Conservation (phyloP, 2,329 filamentous ascomycete genomes). For the Aureobasidium sp. region DNA sequence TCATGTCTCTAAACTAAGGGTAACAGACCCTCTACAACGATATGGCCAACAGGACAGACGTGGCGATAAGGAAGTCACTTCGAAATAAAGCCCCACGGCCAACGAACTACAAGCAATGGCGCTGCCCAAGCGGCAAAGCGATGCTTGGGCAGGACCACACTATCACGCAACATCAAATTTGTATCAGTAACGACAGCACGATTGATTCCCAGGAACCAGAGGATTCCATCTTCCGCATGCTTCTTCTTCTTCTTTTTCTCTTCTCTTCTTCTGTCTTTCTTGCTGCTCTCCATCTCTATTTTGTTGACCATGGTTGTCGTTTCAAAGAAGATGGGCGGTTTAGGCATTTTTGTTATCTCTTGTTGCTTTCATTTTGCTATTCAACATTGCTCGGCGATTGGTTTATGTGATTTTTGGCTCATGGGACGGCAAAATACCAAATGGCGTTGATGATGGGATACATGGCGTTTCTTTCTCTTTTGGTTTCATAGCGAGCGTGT, state of each 20-base stretch:
- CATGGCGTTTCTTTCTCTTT: neutral
- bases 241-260: neutral
- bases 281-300: neutral
- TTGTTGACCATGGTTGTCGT: neutral
- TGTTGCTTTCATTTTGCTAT: neutral
- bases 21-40: neutral
- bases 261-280: neutral
- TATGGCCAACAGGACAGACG: slow-evolving; percentile 2
- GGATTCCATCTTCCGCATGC: neutral
- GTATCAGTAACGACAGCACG: slow-evolving; percentile 10
- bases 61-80: slow-evolving; percentile 6
- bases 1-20: neutral
- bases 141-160: neutral
- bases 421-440: slow-evolving; percentile 7
- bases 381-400: slow-evolving; percentile 8
- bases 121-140: neutral
- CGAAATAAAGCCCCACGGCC: neutral
- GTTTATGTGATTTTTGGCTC: neutral
- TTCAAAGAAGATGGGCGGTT: neutral
- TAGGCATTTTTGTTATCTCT: neutral
- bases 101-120: neutral
- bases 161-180: slow-evolving; percentile 2
- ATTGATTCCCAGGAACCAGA: slow-evolving; percentile 10
- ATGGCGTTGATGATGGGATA: slow-evolving; percentile 9
- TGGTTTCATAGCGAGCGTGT: slow-evolving; percentile 6